A percentile compares a stretch with the other conserved stretches of the same genome.
Evolutionary conservation across 208 protist genomes (phyloP).

Genomic region (Pavlovales sp.): DNA sequence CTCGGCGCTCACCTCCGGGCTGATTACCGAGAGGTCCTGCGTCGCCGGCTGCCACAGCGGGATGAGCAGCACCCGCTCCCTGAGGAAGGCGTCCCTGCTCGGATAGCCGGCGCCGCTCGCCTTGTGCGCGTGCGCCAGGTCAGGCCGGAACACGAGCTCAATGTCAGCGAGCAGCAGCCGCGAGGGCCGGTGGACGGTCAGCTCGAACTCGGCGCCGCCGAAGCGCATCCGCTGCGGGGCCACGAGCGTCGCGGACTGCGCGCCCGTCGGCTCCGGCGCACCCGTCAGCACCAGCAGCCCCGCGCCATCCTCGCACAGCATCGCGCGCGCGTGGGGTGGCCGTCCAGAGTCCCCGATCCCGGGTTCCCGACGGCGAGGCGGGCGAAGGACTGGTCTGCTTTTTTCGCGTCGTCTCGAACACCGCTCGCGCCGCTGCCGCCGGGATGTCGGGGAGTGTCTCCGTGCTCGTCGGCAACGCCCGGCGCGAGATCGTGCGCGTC

Average conservation of each 20-base stretch:
- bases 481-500: not conserved
- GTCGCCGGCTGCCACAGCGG: slow-evolving; percentile 18
- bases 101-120: not conserved
- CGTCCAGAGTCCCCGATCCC: no score
- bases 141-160: slow-evolving; percentile 35
- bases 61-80: not conserved
- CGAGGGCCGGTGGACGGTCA: slow-evolving; percentile 20
- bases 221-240: not conserved
- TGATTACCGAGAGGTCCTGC: not conserved
- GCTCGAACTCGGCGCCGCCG: not conserved
- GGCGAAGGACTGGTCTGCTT: no score
- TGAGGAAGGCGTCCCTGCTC: not conserved
- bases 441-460: no score
- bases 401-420: no score
- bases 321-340: no score
- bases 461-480: not conserved
- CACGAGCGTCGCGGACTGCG: not conserved
- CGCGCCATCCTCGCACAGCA: no score
- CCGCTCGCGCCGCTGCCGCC: no score
- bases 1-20: not conserved
- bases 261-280: not conserved
- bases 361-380: no score
- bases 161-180: slow-evolving; percentile 23
- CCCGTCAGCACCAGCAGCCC: no score
- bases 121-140: not conserved